A percentile compares a stretch with the other conserved stretches of the same genome.
phyloP scores from a whole-genome alignment of 106 monocot genomes.

The Dendrobium huoshanense region DNA sequence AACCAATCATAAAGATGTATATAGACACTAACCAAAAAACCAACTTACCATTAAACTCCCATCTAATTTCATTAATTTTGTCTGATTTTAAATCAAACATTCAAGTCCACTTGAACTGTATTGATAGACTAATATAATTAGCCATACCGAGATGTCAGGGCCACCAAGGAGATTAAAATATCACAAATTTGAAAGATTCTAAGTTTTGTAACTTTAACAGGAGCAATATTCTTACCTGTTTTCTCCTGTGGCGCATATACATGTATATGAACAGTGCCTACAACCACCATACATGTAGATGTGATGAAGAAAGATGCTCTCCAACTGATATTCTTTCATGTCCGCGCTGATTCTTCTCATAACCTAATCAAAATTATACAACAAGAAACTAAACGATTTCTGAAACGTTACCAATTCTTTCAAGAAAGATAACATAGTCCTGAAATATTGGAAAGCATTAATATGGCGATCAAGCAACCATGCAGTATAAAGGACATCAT shows the following conservation, averaged over 20 bases:
- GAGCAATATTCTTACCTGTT: slow-evolving; percentile 50
- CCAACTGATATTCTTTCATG: slow-evolving; percentile 97
- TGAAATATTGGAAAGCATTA: not conserved
- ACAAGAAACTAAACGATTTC: slow-evolving; percentile 3
- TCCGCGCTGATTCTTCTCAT: slow-evolving; percentile 69
- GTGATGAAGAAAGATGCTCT: slow-evolving; percentile 97
- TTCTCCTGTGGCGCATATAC: slow-evolving; percentile 97
- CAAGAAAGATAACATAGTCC: not conserved
- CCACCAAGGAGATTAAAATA: not conserved
- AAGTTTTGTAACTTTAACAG: not conserved
- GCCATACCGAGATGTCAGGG: not conserved
- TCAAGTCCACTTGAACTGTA: not conserved
- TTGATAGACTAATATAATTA: not conserved
- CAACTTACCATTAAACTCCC: not conserved
- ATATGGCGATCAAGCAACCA: not conserved
- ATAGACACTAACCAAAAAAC: slow-evolving; percentile 1
- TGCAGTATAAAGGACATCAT: not conserved
- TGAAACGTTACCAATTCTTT: not conserved
- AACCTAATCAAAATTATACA: slow-evolving; percentile 43
- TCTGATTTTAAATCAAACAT: not conserved
- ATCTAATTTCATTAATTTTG: not conserved
- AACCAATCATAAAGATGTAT: not conserved
- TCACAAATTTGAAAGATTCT: not conserved
- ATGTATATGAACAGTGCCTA: slow-evolving; percentile 93
- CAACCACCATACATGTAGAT: slow-evolving; percentile 97